Evolutionary conservation across 176 grass and related monocot species (phyloP), one percentile per base, ranked within the genome.

Genomic region (Oryza punctata): DNA sequence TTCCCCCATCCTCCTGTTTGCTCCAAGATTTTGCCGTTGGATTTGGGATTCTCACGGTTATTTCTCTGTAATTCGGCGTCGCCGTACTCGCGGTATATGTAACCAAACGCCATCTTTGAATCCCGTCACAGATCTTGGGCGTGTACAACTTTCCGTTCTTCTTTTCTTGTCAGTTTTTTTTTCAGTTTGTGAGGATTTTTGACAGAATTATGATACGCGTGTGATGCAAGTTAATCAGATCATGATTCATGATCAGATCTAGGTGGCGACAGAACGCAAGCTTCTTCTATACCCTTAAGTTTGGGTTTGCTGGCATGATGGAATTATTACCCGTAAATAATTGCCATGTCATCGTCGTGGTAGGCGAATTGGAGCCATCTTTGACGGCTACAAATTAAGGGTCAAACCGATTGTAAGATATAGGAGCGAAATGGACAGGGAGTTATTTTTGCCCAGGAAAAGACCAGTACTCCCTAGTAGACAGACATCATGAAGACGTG

Each of bases 311-410:
- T 40, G 7, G 64, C 64, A 14, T 23, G 12, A 28, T 69, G n/a
- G 40, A 73, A 63, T 69, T 57, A 86, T 82, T 27, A 18, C 1
- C n/a, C n/a, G 44, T 82, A 78, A 74, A 70, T 19, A 83, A 83
- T 83, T 78, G 74, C 0, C 33, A 72, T 60, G 84, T 90, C 88
- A 38, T 74, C 67, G 30, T 73, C 74, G 60, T 41, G 45, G 46
- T 81, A 71, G 77, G 72, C 40, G 68, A 14, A 10, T n/a, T 2
- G 82, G 65, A 81, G 41, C 50, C 47, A 13, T 77, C 65, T 66
- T 64, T 60, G 59, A 73, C 37, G 41, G 72, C 4, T 69, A 72
- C 23, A 69, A 82, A 45, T 66, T 50, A 24, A 23, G 63, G 15
- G 60, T 73, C 73, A 78, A 61, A 24, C 11, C 57, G 21, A 24